Evolutionary conservation across 371 early-diverging fungal species (phyloP).

Genomic region (Rhizopus arrhizus): DNA sequence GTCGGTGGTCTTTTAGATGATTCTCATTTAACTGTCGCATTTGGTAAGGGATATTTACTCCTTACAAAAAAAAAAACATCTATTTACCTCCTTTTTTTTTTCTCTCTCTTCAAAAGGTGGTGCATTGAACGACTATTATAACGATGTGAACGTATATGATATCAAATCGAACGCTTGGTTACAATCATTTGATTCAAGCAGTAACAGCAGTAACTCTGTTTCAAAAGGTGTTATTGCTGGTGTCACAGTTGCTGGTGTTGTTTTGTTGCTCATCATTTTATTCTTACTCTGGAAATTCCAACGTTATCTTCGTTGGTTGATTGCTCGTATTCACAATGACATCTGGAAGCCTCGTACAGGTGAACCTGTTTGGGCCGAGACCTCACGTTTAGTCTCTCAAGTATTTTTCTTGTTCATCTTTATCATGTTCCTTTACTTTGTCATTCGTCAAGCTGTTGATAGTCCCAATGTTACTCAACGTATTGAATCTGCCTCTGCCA

Average conservation of each 20-base stretch:
- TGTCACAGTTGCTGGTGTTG: slow-evolving; percentile 42
- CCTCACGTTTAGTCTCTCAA: slow-evolving; percentile 44
- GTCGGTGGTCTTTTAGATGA: slow-evolving; percentile 36
- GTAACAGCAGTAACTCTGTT: slow-evolving; percentile 14
- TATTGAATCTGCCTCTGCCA: slow-evolving; percentile 35
- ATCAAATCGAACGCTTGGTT: slow-evolving; percentile 35
- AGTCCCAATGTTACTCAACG: slow-evolving; percentile 49
- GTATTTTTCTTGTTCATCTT: slow-evolving; percentile 46
- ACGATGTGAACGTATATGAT: slow-evolving; percentile 47
- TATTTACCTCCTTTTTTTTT: background rate
- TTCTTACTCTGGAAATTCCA: slow-evolving; percentile 52
- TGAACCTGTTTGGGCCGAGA: slow-evolving; percentile 57
- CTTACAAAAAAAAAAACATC: background rate
- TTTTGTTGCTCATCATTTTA: slow-evolving; percentile 30
- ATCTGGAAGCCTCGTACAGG: slow-evolving; percentile 50
- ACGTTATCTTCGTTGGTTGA: slow-evolving; percentile 39
- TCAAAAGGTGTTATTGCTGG: slow-evolving; percentile 50
- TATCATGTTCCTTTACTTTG: slow-evolving; percentile 41
- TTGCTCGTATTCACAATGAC: slow-evolving; percentile 41
- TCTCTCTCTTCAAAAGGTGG: slow-evolving; percentile 22
- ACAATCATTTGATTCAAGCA: slow-evolving; percentile 24
- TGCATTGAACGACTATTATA: slow-evolving; percentile 39
- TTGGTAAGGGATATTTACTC: slow-evolving; percentile 34
- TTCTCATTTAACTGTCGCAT: slow-evolving; percentile 37
- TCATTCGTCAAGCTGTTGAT: slow-evolving; percentile 47